Evolutionary conservation across 2,329 filamentous ascomycete species (phyloP).

Genomic region (Fonsecaea multimorphosa): DNA sequence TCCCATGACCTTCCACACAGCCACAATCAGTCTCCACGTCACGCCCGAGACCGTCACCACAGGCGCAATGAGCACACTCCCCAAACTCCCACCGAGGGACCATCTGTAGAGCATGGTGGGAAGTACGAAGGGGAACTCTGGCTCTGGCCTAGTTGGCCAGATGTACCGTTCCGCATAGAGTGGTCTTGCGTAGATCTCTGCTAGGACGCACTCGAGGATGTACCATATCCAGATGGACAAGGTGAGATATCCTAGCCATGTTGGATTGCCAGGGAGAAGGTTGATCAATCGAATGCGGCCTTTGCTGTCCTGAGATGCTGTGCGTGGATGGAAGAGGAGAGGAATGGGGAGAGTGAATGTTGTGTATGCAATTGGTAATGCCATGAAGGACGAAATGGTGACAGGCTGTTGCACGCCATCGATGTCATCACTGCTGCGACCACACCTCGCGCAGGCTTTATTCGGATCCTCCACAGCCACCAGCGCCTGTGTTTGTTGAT

Average conservation of each 20-base stretch:
- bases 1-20: constrained; percentile 28
- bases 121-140: constrained; percentile 61
- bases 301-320: neutral
- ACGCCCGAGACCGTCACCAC: constrained; percentile 5
- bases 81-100: constrained; percentile 34
- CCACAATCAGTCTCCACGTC: constrained; percentile 30
- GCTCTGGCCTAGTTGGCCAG: constrained; percentile 56
- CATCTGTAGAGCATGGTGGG: constrained; percentile 61
- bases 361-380: constrained; percentile 59
- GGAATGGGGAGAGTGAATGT: constrained; percentile 62
- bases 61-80: neutral
- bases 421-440: constrained; percentile 15
- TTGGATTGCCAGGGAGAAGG: constrained; percentile 40
- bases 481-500: constrained; percentile 26
- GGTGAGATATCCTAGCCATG: constrained; percentile 48
- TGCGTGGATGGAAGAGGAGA: constrained; percentile 29
- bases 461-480: constrained; percentile 1
- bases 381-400: constrained; percentile 50
- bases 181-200: constrained; percentile 60
- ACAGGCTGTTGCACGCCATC: constrained; percentile 3
- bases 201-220: constrained; percentile 55
- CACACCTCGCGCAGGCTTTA: constrained; percentile 27
- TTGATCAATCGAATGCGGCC: neutral
- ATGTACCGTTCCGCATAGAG: constrained; percentile 55
- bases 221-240: constrained; percentile 56